phyloP scores from a whole-genome alignment of 2,329 filamentous ascomycete species.

The Septoria linicola region DNA sequence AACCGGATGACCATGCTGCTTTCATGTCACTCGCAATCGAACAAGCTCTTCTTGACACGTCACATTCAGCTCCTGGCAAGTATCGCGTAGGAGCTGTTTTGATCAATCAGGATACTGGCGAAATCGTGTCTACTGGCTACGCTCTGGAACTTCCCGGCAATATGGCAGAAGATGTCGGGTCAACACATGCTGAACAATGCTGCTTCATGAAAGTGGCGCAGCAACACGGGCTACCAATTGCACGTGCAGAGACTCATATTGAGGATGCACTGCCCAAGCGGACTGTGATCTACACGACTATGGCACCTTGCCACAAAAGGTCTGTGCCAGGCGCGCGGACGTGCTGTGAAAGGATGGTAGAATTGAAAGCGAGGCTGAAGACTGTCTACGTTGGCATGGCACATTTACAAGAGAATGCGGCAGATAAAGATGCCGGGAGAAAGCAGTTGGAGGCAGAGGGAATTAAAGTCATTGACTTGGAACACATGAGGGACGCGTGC shows the following conservation, averaged over 20 bases:
- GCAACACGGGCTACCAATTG: neutral
- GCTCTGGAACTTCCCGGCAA: constrained; percentile 2
- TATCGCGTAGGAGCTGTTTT: constrained; percentile 5
- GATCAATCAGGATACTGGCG: neutral
- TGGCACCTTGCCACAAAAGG: constrained; percentile 3
- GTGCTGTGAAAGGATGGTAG: constrained; percentile 4
- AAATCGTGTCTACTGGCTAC: constrained; percentile 10
- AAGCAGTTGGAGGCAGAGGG: neutral
- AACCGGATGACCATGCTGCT: neutral
- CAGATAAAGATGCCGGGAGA: neutral
- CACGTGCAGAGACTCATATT: constrained; percentile 2
- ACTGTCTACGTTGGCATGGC: constrained; percentile 4
- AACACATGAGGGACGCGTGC: neutral
- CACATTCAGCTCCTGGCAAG: constrained; percentile 1
- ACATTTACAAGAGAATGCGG: neutral
- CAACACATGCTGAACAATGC: constrained; percentile 13
- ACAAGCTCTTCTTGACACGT: neutral
- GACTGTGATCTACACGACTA: constrained; percentile 8
- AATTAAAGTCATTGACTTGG: neutral
- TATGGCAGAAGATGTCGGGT: constrained; percentile 1
- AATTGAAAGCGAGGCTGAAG: neutral
- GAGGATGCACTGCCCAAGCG: neutral
- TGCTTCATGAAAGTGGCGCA: constrained; percentile 12
- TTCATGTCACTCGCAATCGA: constrained; percentile 7
- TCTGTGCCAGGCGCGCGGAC: neutral